Percentiles rank a stretch among this genome's conserved stretches.
phyloP scores from a whole-genome alignment of 768 basidiomycete species.

The Krasilnikovozyma curviuscula region DNA sequence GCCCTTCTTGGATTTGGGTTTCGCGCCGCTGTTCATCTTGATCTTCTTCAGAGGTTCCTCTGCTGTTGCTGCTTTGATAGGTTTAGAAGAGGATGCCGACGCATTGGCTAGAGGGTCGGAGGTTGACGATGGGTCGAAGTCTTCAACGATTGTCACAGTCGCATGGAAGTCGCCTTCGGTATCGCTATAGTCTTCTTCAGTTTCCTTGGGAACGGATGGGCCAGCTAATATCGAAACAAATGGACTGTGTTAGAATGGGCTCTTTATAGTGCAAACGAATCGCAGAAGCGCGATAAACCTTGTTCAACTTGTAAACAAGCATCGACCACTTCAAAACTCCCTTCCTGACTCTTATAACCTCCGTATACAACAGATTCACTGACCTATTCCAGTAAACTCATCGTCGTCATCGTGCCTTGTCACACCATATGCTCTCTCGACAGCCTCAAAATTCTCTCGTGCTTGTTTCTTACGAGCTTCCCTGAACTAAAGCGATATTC shows the following conservation, averaged over 20 bases:
- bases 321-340: not conserved
- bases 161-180: constrained; percentile 9
- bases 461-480: constrained; percentile 6
- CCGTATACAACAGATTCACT: too few species aligned
- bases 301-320: not conserved
- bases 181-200: constrained; percentile 10
- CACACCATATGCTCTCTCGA: constrained; percentile 8
- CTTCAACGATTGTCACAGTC: constrained; percentile 9
- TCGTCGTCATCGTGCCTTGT: too few species aligned
- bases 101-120: not conserved
- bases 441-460: constrained; percentile 3
- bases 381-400: too few species aligned
- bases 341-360: not conserved
- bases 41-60: not conserved
- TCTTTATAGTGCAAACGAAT: too few species aligned
- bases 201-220: not conserved
- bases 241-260: not conserved
- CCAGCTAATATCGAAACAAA: not conserved
- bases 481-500: constrained; percentile 2
- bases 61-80: not conserved
- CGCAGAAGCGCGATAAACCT: not conserved
- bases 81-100: not conserved
- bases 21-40: constrained; percentile 3
- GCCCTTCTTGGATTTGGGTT: constrained; percentile 11
- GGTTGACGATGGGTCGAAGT: not conserved